Evolutionary conservation across 352 stramenopile genomes (phyloP).

Genomic region (Phytophthora parvispora): DNA sequence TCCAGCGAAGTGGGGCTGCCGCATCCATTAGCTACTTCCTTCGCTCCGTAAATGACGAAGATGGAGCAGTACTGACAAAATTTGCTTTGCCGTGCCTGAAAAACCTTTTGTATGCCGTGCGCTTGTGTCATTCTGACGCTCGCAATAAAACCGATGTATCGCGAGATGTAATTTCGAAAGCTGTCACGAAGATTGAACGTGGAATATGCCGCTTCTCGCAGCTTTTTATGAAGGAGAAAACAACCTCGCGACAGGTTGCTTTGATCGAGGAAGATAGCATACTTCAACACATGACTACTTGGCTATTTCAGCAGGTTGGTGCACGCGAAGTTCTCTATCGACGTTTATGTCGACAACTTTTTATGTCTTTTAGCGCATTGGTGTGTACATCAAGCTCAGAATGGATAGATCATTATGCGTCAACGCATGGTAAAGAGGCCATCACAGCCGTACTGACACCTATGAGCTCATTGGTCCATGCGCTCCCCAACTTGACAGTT

Average conservation of each 20-base stretch:
- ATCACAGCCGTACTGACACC: slow-evolving; percentile 57
- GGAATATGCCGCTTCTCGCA: slow-evolving; percentile 60
- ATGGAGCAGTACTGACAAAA: slow-evolving; percentile 51
- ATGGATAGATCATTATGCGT: slow-evolving; percentile 65
- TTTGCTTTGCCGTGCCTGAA: slow-evolving; percentile 79
- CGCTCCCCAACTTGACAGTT: slow-evolving; percentile 32
- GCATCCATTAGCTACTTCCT: slow-evolving; percentile 79
- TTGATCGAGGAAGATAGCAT: slow-evolving; percentile 10
- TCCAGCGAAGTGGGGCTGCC: slow-evolving; percentile 73
- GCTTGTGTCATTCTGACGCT: slow-evolving; percentile 61
- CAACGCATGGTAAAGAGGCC: slow-evolving; percentile 15
- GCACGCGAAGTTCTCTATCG: slow-evolving; percentile 51
- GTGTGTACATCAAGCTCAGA: slow-evolving; percentile 45
- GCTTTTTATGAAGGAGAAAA: slow-evolving; percentile 45
- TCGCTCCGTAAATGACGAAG: slow-evolving; percentile 67
- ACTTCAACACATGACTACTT: slow-evolving; percentile 34
- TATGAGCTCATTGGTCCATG: slow-evolving; percentile 46
- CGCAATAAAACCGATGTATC: slow-evolving; percentile 44
- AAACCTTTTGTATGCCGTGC: slow-evolving; percentile 72
- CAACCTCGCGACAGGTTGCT: neutral
- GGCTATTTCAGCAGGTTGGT: slow-evolving; percentile 55
- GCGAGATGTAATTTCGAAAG: slow-evolving; percentile 71
- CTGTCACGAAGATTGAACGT: slow-evolving; percentile 68
- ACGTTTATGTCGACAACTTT: slow-evolving; percentile 49
- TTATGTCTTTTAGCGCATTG: slow-evolving; percentile 56